Base-by-base conservation (phyloP, 2,329 filamentous ascomycete species). In the Aspergillus sp. region DNA sequence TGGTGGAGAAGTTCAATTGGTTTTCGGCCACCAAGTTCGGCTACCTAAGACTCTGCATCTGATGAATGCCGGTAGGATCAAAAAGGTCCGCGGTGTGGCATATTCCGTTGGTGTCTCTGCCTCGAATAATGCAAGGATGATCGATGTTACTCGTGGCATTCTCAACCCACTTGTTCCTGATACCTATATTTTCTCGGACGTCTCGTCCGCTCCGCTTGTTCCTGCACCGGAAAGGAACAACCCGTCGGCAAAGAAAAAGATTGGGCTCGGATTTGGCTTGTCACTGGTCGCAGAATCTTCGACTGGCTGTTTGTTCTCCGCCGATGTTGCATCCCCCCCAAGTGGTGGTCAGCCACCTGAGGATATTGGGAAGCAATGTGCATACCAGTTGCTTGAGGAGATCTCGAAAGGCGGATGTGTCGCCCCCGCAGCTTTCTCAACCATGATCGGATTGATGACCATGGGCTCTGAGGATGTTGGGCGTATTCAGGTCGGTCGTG, bases 391-490 rank as follows among this genome's bases (percentile, higher is more conserved):
- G 50, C 79, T 99, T 12, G 93, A 98, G 75, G 83, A 86, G 20
- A 88, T 98, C 60, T 85, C 85, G 51, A 84, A 88, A 65, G 93
- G 93, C 11, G 95, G 95, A 1, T 96, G 91, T 71, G 89, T 90
- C 3, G 88, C 87, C 53, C 81, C 81, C 13, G 83, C 89, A 3
- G 89, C 91, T 2, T 87, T 88, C 5, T 81, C 85, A 3, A 93
- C 89, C 0, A 83, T 96, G 62, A 75, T 99, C 53, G 90, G 88
- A 17, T 80, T 99, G 61, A 99, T 99, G 95, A 91, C 93, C 34
- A 98, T 99, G 95, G 95, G 95, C 0, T 91, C 89, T 1, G 95
- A 98, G 72, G 95, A 99, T 74, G 92, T 99, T 13, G 95, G 95
- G 4, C 84, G 95, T 58, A 74, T 99, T 64, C 85, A 90, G 61